Base-by-base conservation (phyloP, 2,329 filamentous ascomycete genomes). In the Polytolypa hystricis region DNA sequence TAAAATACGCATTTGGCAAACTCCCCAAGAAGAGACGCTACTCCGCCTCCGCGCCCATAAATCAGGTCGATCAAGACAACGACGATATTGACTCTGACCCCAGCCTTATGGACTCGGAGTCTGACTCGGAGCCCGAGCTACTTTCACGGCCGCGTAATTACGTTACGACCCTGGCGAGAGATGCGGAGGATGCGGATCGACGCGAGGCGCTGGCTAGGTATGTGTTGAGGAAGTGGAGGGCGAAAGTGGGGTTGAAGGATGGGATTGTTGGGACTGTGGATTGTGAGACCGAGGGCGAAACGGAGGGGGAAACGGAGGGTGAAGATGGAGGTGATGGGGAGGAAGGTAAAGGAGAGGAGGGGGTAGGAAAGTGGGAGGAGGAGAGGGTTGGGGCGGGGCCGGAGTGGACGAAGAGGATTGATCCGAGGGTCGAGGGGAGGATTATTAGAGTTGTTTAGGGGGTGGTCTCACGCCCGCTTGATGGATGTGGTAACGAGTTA, bases 381-480 rank as follows among this genome's bases (percentile, higher is more conserved):
- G 66, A 76, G 34, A 70, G 64, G 1, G 76, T 77, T 42, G 71
- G 77, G 34, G 76, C 81, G 20, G 62, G 62, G 25, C 69, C 72
- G 2, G 71, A 79, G 45, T 93, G 85, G 84, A 89, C 84, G 6
- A 75, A 73, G 42, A 80, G 83, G 2, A 87, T 93, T 55, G 75
- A 79, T 38, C 86, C 86, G 1, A 71, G 72, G 39, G 42, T 89
- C 6, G 85, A 93, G 54, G 84, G 84, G 1, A 72, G 85, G 32
- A 93, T 93, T 37, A 48, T 58, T 16, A 35, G 38, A 12, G 18
- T 44, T 4, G 33, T 41, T 31, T 26, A 32, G 11, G 15, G 12
- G 17, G 8, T 26, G 5, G 8, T n/a, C n/a, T n/a, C n/a, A n/a
- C n/a, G n/a, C n/a, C n/a, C n/a, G n/a, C n/a, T n/a, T n/a, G n/a